Percentiles rank a stretch among this genome's conserved stretches.
phyloP scores from a whole-genome alignment of 129 eudicot genomes.

The Flaveria bidentis region DNA sequence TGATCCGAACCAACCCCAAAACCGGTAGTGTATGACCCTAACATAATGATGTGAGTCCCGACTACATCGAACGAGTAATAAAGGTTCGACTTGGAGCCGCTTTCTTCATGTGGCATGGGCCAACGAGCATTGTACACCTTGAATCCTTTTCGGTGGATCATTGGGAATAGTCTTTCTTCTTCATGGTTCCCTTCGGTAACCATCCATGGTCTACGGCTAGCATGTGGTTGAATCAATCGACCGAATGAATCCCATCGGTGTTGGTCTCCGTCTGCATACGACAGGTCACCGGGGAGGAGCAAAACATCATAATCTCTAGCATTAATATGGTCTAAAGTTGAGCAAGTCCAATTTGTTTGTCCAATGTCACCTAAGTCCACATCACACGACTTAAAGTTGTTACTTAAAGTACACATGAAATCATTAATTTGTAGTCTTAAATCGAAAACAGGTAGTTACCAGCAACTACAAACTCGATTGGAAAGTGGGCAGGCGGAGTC shows the following conservation, averaged over 20 bases:
- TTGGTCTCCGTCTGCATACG: conserved; percentile 76
- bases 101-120: conserved; percentile 72
- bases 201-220: conserved; percentile 87
- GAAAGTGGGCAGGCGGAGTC: conserved; percentile 68
- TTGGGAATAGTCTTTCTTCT: conserved; percentile 53
- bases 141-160: conserved; percentile 56
- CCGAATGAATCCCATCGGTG: conserved; percentile 92
- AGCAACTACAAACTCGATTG: conserved; percentile 70
- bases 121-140: conserved; percentile 72
- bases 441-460: conserved; percentile 44
- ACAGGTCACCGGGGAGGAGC: conserved; percentile 78
- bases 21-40: conserved; percentile 71
- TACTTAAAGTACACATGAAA: too few relatives aligned
- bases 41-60: conserved; percentile 65
- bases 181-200: conserved; percentile 92
- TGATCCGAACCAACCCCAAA: conserved; percentile 54
- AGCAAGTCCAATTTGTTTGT: conserved; percentile 81
- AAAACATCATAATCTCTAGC: conserved; percentile 62
- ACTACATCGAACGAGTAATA: conserved; percentile 77
- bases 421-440: too few relatives aligned
- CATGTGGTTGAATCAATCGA: conserved; percentile 75
- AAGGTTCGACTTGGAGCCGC: conserved; percentile 65
- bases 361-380: conserved; percentile 67
- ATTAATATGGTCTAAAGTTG: conserved; percentile 62
- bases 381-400: too few relatives aligned